A percentile compares a stretch with the other conserved stretches of the same genome.
Evolutionary conservation across 1,284 basidiomycete genomes (phyloP).

Genomic region (Anthracocystis panici-leucophaei): DNA sequence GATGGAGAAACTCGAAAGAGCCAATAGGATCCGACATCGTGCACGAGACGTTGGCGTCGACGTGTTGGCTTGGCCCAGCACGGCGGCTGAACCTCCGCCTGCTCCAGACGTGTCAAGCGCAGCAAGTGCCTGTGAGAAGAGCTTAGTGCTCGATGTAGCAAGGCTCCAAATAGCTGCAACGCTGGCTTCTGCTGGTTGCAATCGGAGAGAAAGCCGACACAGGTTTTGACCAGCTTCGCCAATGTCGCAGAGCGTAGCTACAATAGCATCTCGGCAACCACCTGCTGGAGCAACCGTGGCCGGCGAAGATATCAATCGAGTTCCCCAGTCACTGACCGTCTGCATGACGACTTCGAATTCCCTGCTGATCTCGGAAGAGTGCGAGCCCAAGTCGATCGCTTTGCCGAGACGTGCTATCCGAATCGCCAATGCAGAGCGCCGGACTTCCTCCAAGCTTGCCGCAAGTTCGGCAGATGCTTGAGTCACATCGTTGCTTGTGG

Average conservation of each 20-base stretch:
- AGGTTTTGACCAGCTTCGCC: conserved; percentile 39
- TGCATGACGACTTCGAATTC: conserved; percentile 29
- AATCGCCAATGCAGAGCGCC: conserved; percentile 15
- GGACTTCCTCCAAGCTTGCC: conserved; percentile 32
- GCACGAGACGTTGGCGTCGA: conserved; percentile 53
- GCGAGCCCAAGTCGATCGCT: conserved; percentile 20
- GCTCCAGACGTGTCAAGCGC: conserved; percentile 43
- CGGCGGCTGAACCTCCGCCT: conserved; percentile 29
- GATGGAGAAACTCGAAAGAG: conserved; percentile 39
- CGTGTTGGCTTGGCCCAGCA: conserved; percentile 51
- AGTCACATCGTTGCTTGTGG: conserved; percentile 10
- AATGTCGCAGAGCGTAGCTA: conserved; percentile 47
- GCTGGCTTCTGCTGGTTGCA: conserved; percentile 9
- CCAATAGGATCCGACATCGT: conserved; percentile 39
- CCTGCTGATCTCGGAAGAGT: conserved; percentile 3
- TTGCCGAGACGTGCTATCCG: conserved; percentile 20
- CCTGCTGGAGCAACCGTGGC: not conserved
- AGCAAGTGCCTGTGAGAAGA: conserved; percentile 40
- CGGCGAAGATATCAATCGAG: conserved; percentile 16
- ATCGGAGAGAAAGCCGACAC: conserved; percentile 30
- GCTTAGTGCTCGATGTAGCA: conserved; percentile 34
- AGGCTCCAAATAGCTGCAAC: conserved; percentile 42
- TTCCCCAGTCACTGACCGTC: conserved; percentile 21
- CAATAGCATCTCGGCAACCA: conserved; percentile 9
- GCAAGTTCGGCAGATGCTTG: conserved; percentile 18